phyloP scores from a whole-genome alignment of 331 rosid species.

The Saraca asoca region DNA sequence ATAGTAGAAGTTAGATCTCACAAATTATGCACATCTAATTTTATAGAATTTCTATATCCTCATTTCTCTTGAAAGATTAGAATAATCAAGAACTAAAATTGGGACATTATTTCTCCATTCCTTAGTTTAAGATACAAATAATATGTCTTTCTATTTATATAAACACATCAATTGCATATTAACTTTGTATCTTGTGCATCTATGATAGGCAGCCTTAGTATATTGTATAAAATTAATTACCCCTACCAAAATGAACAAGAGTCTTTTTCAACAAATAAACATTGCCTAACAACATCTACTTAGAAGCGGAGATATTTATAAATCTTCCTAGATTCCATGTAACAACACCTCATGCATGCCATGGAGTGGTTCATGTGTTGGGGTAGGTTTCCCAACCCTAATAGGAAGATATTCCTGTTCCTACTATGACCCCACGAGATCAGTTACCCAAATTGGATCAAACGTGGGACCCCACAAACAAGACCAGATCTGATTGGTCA shows the following conservation, averaged over 20 bases:
- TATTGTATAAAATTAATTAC: slow-evolving; percentile 17
- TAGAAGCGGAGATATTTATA: slow-evolving; percentile 16
- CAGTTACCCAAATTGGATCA: slow-evolving; percentile 34
- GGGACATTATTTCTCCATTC: slow-evolving; percentile 17
- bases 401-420: slow-evolving; percentile 51
- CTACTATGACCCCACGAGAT: slow-evolving; percentile 49
- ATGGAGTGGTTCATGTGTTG: slow-evolving; percentile 58
- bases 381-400: slow-evolving; percentile 67
- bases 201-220: no score
- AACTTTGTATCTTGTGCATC: background rate
- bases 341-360: slow-evolving; percentile 48
- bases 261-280: slow-evolving; percentile 41
- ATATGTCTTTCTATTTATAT: background rate
- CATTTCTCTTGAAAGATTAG: no score
- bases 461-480: slow-evolving; percentile 49
- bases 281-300: background rate
- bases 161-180: background rate
- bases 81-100: no score
- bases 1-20: no score
- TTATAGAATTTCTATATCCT: no score
- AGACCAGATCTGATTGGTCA: slow-evolving; percentile 17
- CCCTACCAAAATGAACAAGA: slow-evolving; percentile 28
- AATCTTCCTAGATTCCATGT: slow-evolving; percentile 48
- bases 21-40: no score
- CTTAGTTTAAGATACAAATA: slow-evolving; percentile 14